Evolutionary conservation across 1,284 basidiomycete species (phyloP), one percentile per base, ranked within the genome.

Genomic region (Flammula alnicola): DNA sequence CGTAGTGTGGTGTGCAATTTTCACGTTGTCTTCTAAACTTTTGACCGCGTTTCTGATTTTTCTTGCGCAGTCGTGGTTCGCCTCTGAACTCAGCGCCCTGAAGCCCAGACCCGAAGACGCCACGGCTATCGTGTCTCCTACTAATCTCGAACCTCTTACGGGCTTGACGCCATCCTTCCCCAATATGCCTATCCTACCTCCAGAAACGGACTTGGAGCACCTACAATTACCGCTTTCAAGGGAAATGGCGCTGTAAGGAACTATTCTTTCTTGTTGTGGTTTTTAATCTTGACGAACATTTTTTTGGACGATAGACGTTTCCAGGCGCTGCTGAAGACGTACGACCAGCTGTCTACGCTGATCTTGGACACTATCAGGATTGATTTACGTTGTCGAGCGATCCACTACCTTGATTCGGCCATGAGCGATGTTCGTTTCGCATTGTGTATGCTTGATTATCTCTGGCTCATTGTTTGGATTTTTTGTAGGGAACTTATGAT

Each of bases 281-380:
- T 38, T 44, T 44, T 47, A 48, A 57, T 36, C 46, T 52, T 44
- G 48, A 49, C 50, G 41, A 17, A 31, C 44, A 23, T 26, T 44
- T 37, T 29, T 17, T 5, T 8, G 19, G 5, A 7, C 7, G 9
- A 16, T 57, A 95, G 94, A 54, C 92, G 93, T 23, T 96, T 94
- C 72, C 88, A 95, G 63, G 88, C 94, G 0, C 76, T 98, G 35
- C 77, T 96, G 29, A 86, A 88, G 67, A 96, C 95, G 2, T 99
- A 94, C 60, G 84, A 88, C 47, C 91, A 95, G 59, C 79, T 99
- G 4, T 86, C 92, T 2, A 86, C 91, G 60, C 79, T 93, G 51
- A 86, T 98, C 41, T 74, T 98, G 32, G 88, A 92, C 66, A 96
- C 93, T 2, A 83, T 99, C 41, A 84, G 94, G 12, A 81, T 94